These are phyloP conservation scores for Cenococcum geophilum DNA, from an alignment of 495 filamentous ascomycete genomes.

Conservation along the genomic window DNA sequence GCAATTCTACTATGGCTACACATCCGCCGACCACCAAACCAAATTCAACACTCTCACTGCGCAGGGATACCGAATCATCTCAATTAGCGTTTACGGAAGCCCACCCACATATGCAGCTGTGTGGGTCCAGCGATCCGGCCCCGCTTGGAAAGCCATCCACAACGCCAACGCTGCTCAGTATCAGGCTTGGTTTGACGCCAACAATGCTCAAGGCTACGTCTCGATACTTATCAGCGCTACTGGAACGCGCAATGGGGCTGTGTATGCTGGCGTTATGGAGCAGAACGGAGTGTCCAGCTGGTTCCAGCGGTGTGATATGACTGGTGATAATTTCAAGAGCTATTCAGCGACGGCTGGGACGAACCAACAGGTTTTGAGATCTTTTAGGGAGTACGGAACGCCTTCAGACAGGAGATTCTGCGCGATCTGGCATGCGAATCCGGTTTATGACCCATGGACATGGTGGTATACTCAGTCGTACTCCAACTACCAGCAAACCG, in stretches of 20 bases:
- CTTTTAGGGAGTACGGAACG: neutral
- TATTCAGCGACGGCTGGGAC: neutral
- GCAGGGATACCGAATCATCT: neutral
- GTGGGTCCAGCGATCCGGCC: neutral
- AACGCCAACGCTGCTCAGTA: neutral
- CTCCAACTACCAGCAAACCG: constrained; percentile 10
- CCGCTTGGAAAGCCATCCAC: neutral
- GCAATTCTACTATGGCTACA: neutral
- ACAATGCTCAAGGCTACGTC: neutral
- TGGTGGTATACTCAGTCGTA: neutral
- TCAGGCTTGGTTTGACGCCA: neutral
- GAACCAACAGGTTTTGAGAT: neutral
- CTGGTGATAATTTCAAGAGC: neutral
- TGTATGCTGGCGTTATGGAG: neutral
- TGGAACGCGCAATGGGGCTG: neutral
- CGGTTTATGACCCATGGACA: neutral
- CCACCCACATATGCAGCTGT: neutral
- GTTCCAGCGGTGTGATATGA: neutral
- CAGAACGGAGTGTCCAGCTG: neutral
- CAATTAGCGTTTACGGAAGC: neutral
- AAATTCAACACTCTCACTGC: neutral
- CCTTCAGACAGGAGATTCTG: neutral
- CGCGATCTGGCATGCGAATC: neutral
- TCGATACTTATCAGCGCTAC: neutral
- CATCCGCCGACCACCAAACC: neutral